Evolutionary conservation across 331 rosid species (phyloP).

Genomic region (Pyrus hybrid): DNA sequence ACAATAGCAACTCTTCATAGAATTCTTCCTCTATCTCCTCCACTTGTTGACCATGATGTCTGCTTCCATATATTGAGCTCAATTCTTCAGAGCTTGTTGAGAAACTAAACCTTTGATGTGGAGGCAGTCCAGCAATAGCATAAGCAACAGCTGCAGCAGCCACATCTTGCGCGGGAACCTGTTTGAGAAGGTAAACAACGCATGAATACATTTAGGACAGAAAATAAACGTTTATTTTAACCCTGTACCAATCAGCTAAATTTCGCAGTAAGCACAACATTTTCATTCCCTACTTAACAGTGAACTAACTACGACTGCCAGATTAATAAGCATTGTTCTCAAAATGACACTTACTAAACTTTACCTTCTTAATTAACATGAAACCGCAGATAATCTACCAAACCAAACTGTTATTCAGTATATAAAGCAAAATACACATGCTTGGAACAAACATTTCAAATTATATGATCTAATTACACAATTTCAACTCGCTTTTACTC

Average conservation of each 20-base stretch:
- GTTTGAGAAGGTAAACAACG: too few species aligned
- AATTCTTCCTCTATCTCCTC: slow-evolving; percentile 87
- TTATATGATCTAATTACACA: too few species aligned
- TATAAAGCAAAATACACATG: too few species aligned
- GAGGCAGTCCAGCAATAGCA: too few species aligned
- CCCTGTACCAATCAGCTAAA: too few species aligned
- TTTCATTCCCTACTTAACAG: background rate
- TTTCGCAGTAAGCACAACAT: too few species aligned
- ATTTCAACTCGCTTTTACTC: too few species aligned
- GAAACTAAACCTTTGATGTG: slow-evolving; percentile 73
- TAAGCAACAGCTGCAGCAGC: too few species aligned
- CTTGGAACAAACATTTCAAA: too few species aligned
- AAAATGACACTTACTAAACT: background rate
- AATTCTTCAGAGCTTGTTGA: slow-evolving; percentile 90
- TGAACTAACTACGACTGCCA: background rate
- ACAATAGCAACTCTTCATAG: slow-evolving; percentile 79
- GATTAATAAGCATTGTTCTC: background rate
- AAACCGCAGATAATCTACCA: background rate
- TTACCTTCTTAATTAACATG: background rate
- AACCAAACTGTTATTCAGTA: background rate
- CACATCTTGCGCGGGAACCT: too few species aligned
- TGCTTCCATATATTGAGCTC: slow-evolving; percentile 82
- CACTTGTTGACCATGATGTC: slow-evolving; percentile 44
- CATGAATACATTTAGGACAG: too few species aligned
- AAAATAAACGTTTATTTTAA: too few species aligned